Evolutionary conservation across 352 stramenopile genomes (phyloP), one percentile per base, ranked within the genome.

Genomic region (Pythium coloratum): DNA sequence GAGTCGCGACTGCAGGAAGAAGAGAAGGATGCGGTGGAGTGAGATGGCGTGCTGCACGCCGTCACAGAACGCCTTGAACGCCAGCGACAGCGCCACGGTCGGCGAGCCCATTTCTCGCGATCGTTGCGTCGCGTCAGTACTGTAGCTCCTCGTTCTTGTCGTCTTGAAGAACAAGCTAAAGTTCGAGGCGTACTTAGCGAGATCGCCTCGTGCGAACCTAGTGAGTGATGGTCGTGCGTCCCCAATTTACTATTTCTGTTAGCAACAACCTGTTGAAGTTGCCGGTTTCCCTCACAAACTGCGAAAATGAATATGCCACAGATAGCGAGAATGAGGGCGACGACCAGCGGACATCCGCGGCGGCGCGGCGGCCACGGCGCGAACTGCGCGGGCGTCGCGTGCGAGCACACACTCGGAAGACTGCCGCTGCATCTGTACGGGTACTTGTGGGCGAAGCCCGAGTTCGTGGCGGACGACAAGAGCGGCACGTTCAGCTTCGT

Each of bases 41-140:
- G 88, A 95, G 40, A 95, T 81, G 60, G 88, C 86, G 77, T 94
- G 84, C 76, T 94, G 82, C n/a, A 94, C 79, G 53, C 88, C 88
- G 8, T 80, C 82, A 72, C 88, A 95, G 77, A 92, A 95, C 71
- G 89, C 86, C 62, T 81, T 82, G 74, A 92, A 94, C 47, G 80
- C 73, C 28, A 83, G 76, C 71, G 83, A 80, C 26, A 88, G 76
- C 62, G 77, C 74, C 55, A 86, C 72, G 55, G 76, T 73, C 66
- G 86, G 7, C 6, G 55, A 36, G 14, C 36, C 38, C 66, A 72
- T 72, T 10, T 10, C 3, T 63, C 3, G 5, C n/a, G 1, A 24
- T 6, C 2, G 12, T 44, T 2, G 13, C 20, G 16, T 47, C n/a
- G 13, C 28, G 18, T 16, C 33, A 30, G 28, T 4, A 44, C 44